Base-by-base conservation (phyloP, 2,329 filamentous ascomycete genomes). In the Cryphonectria carpinicola region DNA sequence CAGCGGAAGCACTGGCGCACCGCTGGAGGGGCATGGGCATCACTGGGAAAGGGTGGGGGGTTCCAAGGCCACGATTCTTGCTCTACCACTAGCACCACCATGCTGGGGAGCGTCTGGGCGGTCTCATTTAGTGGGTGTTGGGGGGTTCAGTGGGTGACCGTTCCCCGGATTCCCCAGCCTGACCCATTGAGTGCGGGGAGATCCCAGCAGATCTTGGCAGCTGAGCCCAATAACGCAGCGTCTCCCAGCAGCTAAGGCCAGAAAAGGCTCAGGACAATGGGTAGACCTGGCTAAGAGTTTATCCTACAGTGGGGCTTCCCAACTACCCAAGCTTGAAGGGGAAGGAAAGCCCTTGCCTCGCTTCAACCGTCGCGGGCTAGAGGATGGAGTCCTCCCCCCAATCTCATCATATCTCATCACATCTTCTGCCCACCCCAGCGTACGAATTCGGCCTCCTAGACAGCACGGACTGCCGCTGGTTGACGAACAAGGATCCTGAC, bases 141-240 rank as follows among this genome's bases (percentile, higher is more conserved):
- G n/a, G 32, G 28, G 41, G 3, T 22, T 13, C 14, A 39, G 8
- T 54, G 60, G 35, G n/a, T n/a, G n/a, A n/a, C n/a, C n/a, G n/a
- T n/a, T n/a, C n/a, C n/a, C n/a, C n/a, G n/a, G n/a, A n/a, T n/a
- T n/a, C n/a, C n/a, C n/a, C n/a, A n/a, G n/a, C n/a, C n/a, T n/a
- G n/a, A n/a, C 61, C 58, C 32, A 28, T 52, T 65, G 63, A 65
- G 19, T 65, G 63, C 43, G 63, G 63, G 63, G 63, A 54, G 46
- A n/a, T 37, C 54, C 25, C 54, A 58, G 54, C 14, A 35, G 10
- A 35, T 32, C 25, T 35, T 58, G 54, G 25, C 13, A 19, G 54
- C 25, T 58, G 28, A 19, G 54, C 54, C 25, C 54, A n/a, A 22
- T 4, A 49, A 49, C 19, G 22, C 22, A 32, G 54, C 25, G 19